Evolutionary conservation across 2,329 filamentous ascomycete species (phyloP), one percentile per base, ranked within the genome.

Genomic region (Xylaria sp.): DNA sequence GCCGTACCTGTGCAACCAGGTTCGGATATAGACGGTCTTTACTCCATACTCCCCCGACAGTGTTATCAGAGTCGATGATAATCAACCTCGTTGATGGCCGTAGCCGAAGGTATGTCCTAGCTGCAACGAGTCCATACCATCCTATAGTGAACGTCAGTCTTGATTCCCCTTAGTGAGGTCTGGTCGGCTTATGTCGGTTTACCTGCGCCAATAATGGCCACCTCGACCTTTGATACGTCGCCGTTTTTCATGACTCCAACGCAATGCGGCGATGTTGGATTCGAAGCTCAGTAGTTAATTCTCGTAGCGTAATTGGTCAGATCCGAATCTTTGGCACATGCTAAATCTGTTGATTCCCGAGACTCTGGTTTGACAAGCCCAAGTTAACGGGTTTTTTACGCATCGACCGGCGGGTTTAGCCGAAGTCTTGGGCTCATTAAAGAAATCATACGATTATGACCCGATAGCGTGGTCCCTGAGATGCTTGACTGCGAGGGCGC

Each of bases 11-110:
- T 19, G 70, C 69, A 2, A 70, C 67, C 28, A 71, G 57, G 37
- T 69, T 70, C 15, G 70, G 70, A 54, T 71, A 71, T 38, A 71
- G 37, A 28, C 70, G 65, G n/a, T 70, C 67, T 57, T 67, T 67
- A 38, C 69, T 70, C 70, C 70, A 71, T 38, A 69, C 67, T 28
- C 70, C 70, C 4, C 70, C 68, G 55, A 71, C 69, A 2, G 61
- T 67, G 28, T 55, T 69, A 50, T 69, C 69, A 8, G 64, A 67
- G 56, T 71, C 70, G 40, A 71, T 65, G 35, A 71, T 67, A 42
- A 71, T 55, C 31, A 70, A 54, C 43, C 64, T 71, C 15, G 68
- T 59, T 15, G 62, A 64, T n/a, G 70, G 70, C 25, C 57, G 46
- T 19, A 71, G 57, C 28, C 67, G 63, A 23, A 71, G 65, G 57